Base-by-base conservation (phyloP, 805 yeast genomes). In the Wickerhamomyces sydowiorum region DNA sequence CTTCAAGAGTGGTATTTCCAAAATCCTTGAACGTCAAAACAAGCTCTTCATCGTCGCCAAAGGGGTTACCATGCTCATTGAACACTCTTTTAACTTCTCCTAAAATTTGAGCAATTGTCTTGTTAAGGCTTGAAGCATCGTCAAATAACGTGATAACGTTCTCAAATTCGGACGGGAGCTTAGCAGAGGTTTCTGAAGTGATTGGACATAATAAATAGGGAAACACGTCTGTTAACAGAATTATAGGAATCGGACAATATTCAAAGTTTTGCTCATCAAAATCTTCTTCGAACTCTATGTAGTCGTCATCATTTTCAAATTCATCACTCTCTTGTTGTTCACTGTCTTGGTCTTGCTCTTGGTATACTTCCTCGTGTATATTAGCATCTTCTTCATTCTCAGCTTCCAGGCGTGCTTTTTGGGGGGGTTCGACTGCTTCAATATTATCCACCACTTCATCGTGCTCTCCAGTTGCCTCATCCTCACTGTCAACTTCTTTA, bases 141-240 rank as follows among this genome's bases (percentile, higher is more conserved):
- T 48, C 57, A 23, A 54, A 44, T 2, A 54, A 33, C 4, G 47
- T 50, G 6, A 45, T 34, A 12, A 49, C 41, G 15, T 46, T 39
- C 12, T 44, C 52, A 23, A 43, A 51, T 28, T 46, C 39, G 3
- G 36, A 2, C 1, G 51, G 44, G 1, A 53, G 36, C 8, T 14
- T 25, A 1, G 23, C 17, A 2, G 33, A 23, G 3, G 18, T 30
- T 6, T 39, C 49, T 2, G 38, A 31, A 1, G 44, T 20, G n/a
- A 51, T 30, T 5, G 59, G 57, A 1, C 52, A 44, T 12, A 56
- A 30, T 2, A 53, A 36, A 24, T 53, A 53, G 7, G 54, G 53
- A 12, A 47, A 51, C 31, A 43, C 43, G 15, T 44, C 38, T 2
- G 53, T 49, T 10, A 48, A 39, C 1, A 56, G 34, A 21, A 56